Base-by-base conservation (phyloP, 1,284 basidiomycete species). In the Ceratobasidium sp. region DNA sequence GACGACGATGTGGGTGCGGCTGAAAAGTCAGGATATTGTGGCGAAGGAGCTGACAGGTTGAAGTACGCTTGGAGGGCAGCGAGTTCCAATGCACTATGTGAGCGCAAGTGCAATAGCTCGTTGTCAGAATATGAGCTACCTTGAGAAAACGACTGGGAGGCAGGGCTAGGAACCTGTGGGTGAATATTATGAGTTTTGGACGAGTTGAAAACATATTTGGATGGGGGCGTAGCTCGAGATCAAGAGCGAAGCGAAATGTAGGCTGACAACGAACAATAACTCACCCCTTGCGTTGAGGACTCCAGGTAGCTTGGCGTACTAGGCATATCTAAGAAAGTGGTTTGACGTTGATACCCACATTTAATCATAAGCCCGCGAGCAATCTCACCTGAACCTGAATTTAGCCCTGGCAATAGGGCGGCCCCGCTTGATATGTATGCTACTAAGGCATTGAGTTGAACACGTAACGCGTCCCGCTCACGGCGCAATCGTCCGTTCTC, bases 401-500 rank as follows among this genome's bases (percentile, higher is more conserved):
- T 38, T 6, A n/a, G 12, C 9, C 23, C n/a, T 9, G 20, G 17
- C 17, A 12, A n/a, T 17, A n/a, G 20, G 4, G n/a, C 61, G 15
- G 38, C 61, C 6, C 69, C 69, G 20, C 54, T 56, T 46, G 69
- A 71, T 38, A 71, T 71, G 42, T 71, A 71, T 9, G 56, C 12
- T 20, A 50, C 42, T 7, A 71, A 33, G 46, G 69, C 69, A 20
- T 71, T 33, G 23, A 71, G 40, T 20, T 71, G 69, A 61, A 71
- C 56, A 15, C 57, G 69, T 10, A 71, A 52, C 33, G 54, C 69
- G 26, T 71, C 69, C 0, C 69, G 69, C 44, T 71, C 69, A 26
- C 69, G 54, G 40, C 57, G 56, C 17, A 71, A n/a, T 28, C 69
- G 50, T n/a, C 54, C 69, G n/a, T 71, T 71, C 9, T 71, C 69